Percentiles rank a stretch among this genome's conserved stretches.
Conservation (phyloP, 1,284 basidiomycete species). For the Blastosporella zonata region DNA sequence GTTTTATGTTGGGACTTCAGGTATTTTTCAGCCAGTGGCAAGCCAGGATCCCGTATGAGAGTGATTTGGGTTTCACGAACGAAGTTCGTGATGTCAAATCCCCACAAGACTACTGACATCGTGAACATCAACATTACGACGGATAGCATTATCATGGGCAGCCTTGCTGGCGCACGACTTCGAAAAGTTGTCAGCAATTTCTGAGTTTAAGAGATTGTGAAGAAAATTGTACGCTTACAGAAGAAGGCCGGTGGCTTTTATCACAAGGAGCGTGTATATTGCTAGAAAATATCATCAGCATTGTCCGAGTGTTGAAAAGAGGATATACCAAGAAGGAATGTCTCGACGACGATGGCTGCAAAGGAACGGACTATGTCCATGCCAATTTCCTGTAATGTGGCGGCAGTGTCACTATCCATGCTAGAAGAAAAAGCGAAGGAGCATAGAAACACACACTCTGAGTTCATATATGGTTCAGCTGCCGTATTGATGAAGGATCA, state of each 20-base stretch:
- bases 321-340: conserved; percentile 8
- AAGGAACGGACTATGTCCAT: conserved; percentile 3
- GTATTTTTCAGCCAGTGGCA: conserved; percentile 3
- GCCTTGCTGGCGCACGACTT: background rate
- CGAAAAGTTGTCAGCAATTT: background rate
- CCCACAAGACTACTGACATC: conserved; percentile 9
- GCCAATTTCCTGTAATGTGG: background rate
- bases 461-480: background rate
- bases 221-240: background rate
- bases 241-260: background rate
- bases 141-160: background rate
- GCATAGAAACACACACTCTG: background rate
- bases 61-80: background rate
- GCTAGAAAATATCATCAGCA: background rate
- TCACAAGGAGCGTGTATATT: background rate
- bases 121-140: conserved; percentile 1
- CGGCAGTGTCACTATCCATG: background rate
- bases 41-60: background rate
- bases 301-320: background rate
- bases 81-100: conserved; percentile 7
- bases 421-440: too few species aligned
- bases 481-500: background rate
- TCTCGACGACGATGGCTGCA: conserved; percentile 6
- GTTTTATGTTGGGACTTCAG: background rate
- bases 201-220: background rate